Conservation (phyloP, 306 rosid species). For the Alnus rubra region DNA sequence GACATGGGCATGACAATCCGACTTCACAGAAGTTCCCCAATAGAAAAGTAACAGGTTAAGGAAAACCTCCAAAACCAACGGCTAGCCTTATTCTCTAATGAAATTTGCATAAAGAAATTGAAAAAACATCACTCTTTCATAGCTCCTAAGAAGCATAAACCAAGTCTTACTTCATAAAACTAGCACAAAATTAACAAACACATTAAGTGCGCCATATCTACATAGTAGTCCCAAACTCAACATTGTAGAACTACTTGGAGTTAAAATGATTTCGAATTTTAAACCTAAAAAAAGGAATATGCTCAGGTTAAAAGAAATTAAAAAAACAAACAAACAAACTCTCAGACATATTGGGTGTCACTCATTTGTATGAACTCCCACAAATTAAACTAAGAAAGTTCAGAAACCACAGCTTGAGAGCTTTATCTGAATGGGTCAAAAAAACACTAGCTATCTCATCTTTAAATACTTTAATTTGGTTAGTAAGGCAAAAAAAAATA, state of each 20-base stretch:
- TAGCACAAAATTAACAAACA: not conserved
- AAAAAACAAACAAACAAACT: too few relatives aligned
- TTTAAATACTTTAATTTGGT: not conserved
- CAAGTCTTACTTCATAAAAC: not conserved
- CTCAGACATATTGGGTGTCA: not conserved
- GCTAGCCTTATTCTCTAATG: not conserved
- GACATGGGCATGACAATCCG: slow-evolving; percentile 52
- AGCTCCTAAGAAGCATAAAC: not conserved
- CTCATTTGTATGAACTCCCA: not conserved
- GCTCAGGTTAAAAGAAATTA: too few relatives aligned
- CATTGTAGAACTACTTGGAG: not conserved
- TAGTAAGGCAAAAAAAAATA: not conserved
- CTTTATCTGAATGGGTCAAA: not conserved
- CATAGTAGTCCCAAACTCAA: not conserved
- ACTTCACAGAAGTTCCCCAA: slow-evolving; percentile 30
- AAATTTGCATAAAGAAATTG: not conserved
- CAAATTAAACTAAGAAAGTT: not conserved
- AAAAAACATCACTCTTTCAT: too few relatives aligned
- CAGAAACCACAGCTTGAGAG: not conserved
- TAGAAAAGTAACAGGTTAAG: slow-evolving; percentile 25
- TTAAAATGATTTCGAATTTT: not conserved
- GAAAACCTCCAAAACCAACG: slow-evolving; percentile 19
- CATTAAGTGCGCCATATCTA: not conserved
- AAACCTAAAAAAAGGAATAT: not conserved
- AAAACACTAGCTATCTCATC: not conserved